phyloP scores from a whole-genome alignment of 306 rosid species.

The Quercus cerris region DNA sequence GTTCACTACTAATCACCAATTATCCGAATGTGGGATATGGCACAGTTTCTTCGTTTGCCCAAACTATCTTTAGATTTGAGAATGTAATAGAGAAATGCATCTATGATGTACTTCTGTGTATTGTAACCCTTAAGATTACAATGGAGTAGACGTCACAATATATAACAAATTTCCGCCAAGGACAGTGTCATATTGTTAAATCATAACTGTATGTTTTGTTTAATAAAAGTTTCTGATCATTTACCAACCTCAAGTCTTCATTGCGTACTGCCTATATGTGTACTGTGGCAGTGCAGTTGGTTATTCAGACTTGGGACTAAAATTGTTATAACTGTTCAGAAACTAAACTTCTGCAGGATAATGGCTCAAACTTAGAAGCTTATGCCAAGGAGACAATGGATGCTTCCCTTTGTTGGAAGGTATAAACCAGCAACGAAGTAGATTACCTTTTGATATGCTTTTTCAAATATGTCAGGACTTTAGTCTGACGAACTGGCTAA shows the following conservation, averaged over 20 bases:
- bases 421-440: slow-evolving; percentile 9
- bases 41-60: neutral
- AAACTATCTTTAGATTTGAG: neutral
- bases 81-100: neutral
- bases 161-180: neutral
- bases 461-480: neutral
- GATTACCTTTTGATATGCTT: neutral
- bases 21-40: neutral
- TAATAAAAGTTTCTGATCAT: neutral
- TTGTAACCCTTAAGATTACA: neutral
- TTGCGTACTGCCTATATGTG: neutral
- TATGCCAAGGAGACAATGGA: slow-evolving; percentile 27
- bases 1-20: neutral
- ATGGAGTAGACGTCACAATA: neutral
- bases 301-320: neutral
- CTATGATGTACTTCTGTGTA: neutral
- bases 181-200: no score
- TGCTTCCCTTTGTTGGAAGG: slow-evolving; percentile 62
- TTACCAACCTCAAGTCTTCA: neutral
- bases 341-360: slow-evolving; percentile 32
- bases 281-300: neutral
- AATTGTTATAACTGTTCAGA: neutral
- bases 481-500: neutral
- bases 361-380: slow-evolving; percentile 46
- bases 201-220: neutral